Conservation (phyloP, 2,329 filamentous ascomycete species). For the Alternaria sp. region DNA sequence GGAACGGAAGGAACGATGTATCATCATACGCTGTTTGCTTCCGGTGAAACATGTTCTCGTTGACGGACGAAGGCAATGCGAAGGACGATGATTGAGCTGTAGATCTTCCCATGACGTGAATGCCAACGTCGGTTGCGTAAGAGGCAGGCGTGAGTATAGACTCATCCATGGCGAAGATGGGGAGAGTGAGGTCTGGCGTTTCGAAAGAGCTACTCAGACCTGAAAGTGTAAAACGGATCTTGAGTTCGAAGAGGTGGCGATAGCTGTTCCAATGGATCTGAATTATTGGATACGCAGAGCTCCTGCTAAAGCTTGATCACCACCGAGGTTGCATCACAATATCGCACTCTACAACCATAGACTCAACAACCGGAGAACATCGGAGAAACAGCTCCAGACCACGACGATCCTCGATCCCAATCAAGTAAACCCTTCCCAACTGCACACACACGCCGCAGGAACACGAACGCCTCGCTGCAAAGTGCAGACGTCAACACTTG, state of each 20-base stretch:
- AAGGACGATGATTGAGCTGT: neutral
- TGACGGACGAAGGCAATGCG: neutral
- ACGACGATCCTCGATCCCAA: neutral
- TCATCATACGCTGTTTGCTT: neutral
- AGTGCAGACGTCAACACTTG: slow-evolving; percentile 3
- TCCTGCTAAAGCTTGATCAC: neutral
- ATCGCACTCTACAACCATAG: neutral
- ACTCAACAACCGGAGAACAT: slow-evolving; percentile 7
- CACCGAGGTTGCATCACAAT: neutral
- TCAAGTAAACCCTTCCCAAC: neutral
- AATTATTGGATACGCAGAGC: neutral
- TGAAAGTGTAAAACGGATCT: neutral
- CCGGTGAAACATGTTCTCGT: neutral
- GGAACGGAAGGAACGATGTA: neutral
- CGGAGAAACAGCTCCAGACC: slow-evolving; percentile 4
- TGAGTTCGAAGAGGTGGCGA: neutral
- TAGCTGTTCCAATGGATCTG: fast-evolving
- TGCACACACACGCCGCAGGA: neutral
- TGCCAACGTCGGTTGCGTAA: neutral
- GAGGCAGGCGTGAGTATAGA: neutral
- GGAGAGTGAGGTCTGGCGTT: neutral
- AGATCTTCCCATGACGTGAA: neutral
- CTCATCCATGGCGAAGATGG: neutral
- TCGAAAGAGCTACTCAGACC: neutral
- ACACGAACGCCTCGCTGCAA: neutral